Evolutionary conservation across 495 filamentous ascomycete genomes (phyloP).

Genomic region (Delitschia confertaspora): DNA sequence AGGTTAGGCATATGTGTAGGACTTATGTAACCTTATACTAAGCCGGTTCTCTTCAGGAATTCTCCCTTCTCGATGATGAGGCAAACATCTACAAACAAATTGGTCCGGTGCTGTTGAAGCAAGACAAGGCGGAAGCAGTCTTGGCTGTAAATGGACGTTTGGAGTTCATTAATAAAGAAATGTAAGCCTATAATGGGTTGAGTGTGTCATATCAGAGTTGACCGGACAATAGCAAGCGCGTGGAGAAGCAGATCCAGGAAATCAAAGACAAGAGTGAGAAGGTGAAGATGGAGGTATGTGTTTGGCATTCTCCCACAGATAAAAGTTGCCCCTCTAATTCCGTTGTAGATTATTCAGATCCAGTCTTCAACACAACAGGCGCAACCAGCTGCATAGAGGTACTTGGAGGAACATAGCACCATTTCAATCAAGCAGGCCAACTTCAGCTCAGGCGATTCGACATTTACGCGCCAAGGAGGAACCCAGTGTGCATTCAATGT

Average conservation of each 20-base stretch:
- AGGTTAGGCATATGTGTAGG: conserved; percentile 39
- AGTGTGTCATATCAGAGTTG: conserved; percentile 8
- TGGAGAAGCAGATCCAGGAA: conserved; percentile 72
- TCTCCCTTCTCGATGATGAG: conserved; percentile 62
- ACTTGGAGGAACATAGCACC: neutral
- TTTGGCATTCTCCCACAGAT: neutral
- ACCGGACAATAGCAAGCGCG: conserved; percentile 54
- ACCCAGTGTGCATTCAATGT: no score
- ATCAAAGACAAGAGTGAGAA: conserved; percentile 73
- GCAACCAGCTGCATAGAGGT: conserved; percentile 9
- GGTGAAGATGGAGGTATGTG: conserved; percentile 61
- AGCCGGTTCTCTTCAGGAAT: conserved; percentile 58
- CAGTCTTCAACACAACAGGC: conserved; percentile 26
- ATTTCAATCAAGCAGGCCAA: neutral
- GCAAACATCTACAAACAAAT: conserved; percentile 92
- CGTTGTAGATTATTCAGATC: conserved; percentile 32
- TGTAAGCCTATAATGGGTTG: conserved; percentile 56
- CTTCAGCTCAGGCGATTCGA: neutral
- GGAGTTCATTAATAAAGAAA: conserved; percentile 89
- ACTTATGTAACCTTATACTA: no score
- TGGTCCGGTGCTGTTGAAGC: conserved; percentile 87
- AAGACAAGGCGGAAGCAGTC: conserved; percentile 78
- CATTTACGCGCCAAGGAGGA: no score
- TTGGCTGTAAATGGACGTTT: conserved; percentile 83
- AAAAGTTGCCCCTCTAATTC: neutral